A percentile compares a stretch with the other conserved stretches of the same genome.
phyloP scores from a whole-genome alignment of 257 asterid species.

The Dorcoceras hygrometricum region DNA sequence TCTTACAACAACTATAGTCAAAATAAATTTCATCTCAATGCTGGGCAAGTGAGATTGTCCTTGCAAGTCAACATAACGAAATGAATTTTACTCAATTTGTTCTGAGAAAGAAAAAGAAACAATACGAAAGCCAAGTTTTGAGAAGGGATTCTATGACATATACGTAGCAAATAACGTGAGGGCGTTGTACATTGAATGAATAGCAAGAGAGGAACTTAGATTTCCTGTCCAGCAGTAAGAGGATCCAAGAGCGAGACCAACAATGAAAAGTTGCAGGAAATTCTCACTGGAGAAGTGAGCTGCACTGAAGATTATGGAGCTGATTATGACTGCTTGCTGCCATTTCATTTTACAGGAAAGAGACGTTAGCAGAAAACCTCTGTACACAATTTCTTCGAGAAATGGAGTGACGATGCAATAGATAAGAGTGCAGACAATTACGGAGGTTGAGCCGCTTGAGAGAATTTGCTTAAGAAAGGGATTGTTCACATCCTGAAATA shows the following conservation, averaged over 20 bases:
- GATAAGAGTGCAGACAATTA: constrained; percentile 40
- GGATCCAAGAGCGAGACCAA: constrained; percentile 71
- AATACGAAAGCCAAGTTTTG: not conserved
- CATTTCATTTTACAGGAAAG: constrained; percentile 69
- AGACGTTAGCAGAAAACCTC: constrained; percentile 71
- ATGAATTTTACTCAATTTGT: not conserved
- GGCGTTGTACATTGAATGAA: constrained; percentile 79
- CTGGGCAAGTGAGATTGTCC: not conserved
- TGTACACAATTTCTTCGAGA: constrained; percentile 80
- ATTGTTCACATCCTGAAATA: constrained; percentile 60
- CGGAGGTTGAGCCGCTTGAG: constrained; percentile 48
- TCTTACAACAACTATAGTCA: no score
- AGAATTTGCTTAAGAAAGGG: constrained; percentile 61
- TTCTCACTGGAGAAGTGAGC: constrained; percentile 78
- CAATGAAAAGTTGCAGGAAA: constrained; percentile 54
- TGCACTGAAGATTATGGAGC: constrained; percentile 70
- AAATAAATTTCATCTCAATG: not conserved
- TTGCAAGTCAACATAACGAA: not conserved
- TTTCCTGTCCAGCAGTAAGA: constrained; percentile 87
- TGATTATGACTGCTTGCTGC: constrained; percentile 61
- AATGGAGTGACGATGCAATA: constrained; percentile 71
- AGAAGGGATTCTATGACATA: constrained; percentile 33
- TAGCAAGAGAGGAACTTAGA: constrained; percentile 47
- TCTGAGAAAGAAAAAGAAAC: not conserved
- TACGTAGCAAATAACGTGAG: constrained; percentile 47